Conservation (phyloP, 2,329 filamentous ascomycete species). For the Aspergillus flavus region DNA sequence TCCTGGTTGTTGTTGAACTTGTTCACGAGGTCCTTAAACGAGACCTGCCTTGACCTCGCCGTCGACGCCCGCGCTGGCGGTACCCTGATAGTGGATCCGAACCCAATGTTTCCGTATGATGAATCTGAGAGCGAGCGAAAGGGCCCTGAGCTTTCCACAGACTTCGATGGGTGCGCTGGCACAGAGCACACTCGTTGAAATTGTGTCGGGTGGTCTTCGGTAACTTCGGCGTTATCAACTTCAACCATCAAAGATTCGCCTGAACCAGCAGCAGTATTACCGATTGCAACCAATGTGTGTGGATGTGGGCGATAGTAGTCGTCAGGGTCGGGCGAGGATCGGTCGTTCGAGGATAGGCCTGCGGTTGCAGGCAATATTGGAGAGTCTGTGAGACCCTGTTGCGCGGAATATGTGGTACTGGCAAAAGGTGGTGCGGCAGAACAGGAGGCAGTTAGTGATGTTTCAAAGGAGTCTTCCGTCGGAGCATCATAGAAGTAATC, state of each 20-base stretch:
- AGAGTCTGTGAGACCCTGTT: conserved; percentile 23
- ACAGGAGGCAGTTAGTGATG: conserved; percentile 30
- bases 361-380: conserved; percentile 23
- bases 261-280: conserved; percentile 25
- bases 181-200: conserved; percentile 28
- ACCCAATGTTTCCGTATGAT: conserved; percentile 22
- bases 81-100: conserved; percentile 23
- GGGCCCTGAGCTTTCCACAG: conserved; percentile 26
- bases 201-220: conserved; percentile 17
- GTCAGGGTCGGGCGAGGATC: conserved; percentile 49
- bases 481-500: conserved; percentile 27
- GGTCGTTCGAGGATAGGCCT: conserved; percentile 21
- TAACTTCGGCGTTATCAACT: conserved; percentile 25
- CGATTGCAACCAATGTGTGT: conserved; percentile 34
- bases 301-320: conserved; percentile 55
- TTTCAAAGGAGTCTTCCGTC: conserved; percentile 27
- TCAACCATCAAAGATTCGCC: conserved; percentile 23
- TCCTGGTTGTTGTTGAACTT: conserved; percentile 70
- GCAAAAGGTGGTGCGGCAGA: conserved; percentile 19
- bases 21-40: conserved; percentile 78
- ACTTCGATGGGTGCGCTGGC: conserved; percentile 29
- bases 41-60: conserved; percentile 57
- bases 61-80: conserved; percentile 16
- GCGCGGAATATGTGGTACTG: conserved; percentile 25
- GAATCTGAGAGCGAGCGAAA: conserved; percentile 38